Base-by-base conservation (phyloP, 2,329 filamentous ascomycete genomes). In the Dryadomyces quercus-mongolicae region DNA sequence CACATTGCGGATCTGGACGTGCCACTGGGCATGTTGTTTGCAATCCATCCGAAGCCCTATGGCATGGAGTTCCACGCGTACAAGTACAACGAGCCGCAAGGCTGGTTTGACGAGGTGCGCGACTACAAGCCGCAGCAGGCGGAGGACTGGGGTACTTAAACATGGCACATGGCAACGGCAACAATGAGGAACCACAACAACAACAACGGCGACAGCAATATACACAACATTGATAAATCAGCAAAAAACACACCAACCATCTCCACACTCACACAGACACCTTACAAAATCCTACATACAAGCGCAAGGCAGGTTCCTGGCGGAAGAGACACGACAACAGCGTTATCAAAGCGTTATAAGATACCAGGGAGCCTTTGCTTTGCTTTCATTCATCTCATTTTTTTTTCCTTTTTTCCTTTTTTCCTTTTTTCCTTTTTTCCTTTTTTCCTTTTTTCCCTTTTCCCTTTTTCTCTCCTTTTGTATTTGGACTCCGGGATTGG, bases 1-100 rank as follows among this genome's bases (percentile, higher is more conserved):
- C 87, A 95, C 64, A 94, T 98, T 57, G 92, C 93, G 13, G 89
- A 96, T 62, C 79, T 98, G 58, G 92, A 97, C 65, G 88, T 96
- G 48, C 93, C 93, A 0, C 74, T 98, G 50, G 93, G 93, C 18
- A 91, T 95, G 75, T 76, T 96, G 8, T 98, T 95, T 68, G 88
- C 90, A 61, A 85, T 98, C 49, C 92, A 98, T 69, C 93, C 93
- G 38, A 96, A 96, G 75, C 93, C 93, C 1, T 98, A 98, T 61
- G 93, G 93, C 15, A 91, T 96, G 56, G 92, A 95, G 57, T 96
- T 97, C 73, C 92, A 95, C 67, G 92, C 90, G 0, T 98, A 95
- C 74, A 81, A 84, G 57, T 98, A 95, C 72, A 88, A 95, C 65
- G 80, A 88, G 58, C 74, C 77, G 3, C 79, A 73, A 20, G 82